These are phyloP conservation scores for Mycena sanguinolenta DNA, from an alignment of 768 basidiomycete species.

Conservation along the genomic window DNA sequence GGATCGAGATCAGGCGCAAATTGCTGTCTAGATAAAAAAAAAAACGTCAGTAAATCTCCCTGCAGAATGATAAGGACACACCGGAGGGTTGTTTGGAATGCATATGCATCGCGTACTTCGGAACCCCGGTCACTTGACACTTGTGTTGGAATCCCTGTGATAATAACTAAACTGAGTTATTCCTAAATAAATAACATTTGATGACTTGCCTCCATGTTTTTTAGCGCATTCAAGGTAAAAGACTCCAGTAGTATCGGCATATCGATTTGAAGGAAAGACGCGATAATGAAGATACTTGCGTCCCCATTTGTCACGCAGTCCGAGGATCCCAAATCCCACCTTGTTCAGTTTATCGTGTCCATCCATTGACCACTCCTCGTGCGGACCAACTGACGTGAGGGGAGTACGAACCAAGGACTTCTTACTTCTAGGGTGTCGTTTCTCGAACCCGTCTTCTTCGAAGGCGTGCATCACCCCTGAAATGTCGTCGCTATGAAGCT, in stretches of 20 bases:
- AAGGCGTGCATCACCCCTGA: not conserved
- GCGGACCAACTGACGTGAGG: not conserved
- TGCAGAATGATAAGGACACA: not conserved
- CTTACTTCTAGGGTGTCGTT: not conserved
- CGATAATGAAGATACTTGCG: not conserved
- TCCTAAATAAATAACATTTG: too few species aligned
- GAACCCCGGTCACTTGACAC: not conserved
- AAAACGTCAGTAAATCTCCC: not conserved
- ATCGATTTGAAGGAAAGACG: not conserved
- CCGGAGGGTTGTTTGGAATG: not conserved
- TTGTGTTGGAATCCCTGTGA: not conserved
- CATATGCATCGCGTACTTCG: not conserved
- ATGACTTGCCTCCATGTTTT: not conserved
- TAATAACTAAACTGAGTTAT: too few species aligned
- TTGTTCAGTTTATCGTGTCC: not conserved
- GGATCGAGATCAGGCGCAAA: not conserved
- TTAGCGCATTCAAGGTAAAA: not conserved
- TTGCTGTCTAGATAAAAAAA: not conserved
- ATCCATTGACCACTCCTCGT: not conserved
- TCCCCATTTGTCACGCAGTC: not conserved
- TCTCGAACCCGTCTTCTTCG: not conserved
- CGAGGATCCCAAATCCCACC: not conserved
- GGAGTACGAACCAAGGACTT: not conserved
- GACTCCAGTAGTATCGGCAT: not conserved
- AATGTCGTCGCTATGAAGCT: not conserved